These are phyloP conservation scores for Penicillium manginii DNA, from an alignment of 495 filamentous ascomycete genomes.

Conservation along the genomic window DNA sequence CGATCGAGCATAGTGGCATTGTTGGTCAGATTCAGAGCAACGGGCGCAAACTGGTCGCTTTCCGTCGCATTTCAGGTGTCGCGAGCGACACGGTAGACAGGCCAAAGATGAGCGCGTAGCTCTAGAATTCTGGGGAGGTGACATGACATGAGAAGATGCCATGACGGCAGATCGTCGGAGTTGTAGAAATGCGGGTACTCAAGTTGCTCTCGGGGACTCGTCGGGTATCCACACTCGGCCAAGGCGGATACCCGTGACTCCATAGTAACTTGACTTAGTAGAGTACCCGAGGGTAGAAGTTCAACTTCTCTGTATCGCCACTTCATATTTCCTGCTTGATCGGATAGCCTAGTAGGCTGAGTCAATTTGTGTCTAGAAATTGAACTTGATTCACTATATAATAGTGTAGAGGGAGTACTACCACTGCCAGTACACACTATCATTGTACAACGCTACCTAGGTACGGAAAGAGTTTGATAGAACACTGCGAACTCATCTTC, in stretches of 20 bases:
- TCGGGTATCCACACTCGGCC: neutral
- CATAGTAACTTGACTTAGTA: too few relatives aligned
- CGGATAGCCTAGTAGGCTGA: neutral
- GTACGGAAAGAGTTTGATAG: too few relatives aligned
- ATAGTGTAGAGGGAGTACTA: neutral
- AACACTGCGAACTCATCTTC: too few relatives aligned
- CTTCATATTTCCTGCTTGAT: neutral
- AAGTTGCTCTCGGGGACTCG: neutral
- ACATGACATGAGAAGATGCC: slow-evolving; percentile 1
- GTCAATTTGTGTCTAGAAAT: neutral
- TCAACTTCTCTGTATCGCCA: too few relatives aligned
- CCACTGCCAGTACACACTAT: too few relatives aligned
- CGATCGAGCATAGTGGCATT: slow-evolving; percentile 27
- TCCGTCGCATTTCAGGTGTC: slow-evolving; percentile 28
- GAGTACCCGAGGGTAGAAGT: too few relatives aligned
- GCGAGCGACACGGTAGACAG: slow-evolving; percentile 29
- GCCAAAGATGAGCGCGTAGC: slow-evolving; percentile 25
- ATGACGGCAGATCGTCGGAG: neutral
- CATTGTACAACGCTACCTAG: too few relatives aligned
- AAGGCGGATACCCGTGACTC: neutral
- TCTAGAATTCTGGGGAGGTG: slow-evolving; percentile 7
- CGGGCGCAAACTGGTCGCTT: slow-evolving; percentile 22
- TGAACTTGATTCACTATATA: neutral
- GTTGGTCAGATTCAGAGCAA: slow-evolving; percentile 21
- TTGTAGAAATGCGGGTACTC: slow-evolving; percentile 6